phyloP scores from a whole-genome alignment of 208 protist genomes.

The Lotmaria passim region DNA sequence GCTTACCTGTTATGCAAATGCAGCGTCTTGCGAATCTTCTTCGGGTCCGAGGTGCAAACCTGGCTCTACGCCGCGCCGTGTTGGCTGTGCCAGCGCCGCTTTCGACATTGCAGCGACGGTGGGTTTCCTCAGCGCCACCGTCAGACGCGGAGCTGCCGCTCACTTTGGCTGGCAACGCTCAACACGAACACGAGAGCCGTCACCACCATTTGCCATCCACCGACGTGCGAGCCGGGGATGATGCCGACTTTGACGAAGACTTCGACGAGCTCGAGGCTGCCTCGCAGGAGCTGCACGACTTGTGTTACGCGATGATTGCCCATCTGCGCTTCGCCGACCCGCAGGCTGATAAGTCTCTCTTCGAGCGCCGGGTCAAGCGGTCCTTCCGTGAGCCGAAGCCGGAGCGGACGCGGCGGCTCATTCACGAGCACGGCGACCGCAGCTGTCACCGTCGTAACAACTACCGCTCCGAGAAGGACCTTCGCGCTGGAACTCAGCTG shows the following conservation, averaged over 20 bases:
- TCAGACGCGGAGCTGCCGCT: slow-evolving; percentile 2
- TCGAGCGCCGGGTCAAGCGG: slow-evolving; percentile 68
- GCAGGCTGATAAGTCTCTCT: slow-evolving; percentile 57
- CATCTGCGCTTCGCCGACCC: slow-evolving; percentile 77
- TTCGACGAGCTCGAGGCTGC: slow-evolving; percentile 92
- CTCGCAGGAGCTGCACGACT: slow-evolving; percentile 89
- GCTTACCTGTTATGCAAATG: neutral
- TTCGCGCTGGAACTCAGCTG: slow-evolving; percentile 63
- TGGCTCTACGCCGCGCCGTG: neutral
- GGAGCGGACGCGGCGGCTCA: slow-evolving; percentile 66
- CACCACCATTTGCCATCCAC: slow-evolving; percentile 17
- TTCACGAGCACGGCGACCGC: slow-evolving; percentile 68
- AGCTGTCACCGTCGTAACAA: slow-evolving; percentile 54
- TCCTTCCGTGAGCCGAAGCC: slow-evolving; percentile 81
- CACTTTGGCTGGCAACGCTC: neutral
- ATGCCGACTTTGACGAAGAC: slow-evolving; percentile 44
- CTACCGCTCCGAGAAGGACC: slow-evolving; percentile 64
- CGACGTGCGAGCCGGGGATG: slow-evolving; percentile 17
- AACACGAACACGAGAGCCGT: neutral
- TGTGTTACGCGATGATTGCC: slow-evolving; percentile 84
- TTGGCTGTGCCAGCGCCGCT: neutral
- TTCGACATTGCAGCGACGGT: neutral
- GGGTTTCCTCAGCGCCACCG: neutral
- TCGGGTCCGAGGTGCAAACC: neutral
- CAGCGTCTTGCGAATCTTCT: slow-evolving; percentile 2